Percentiles rank a stretch among this genome's conserved stretches.
These are phyloP conservation scores for Basidiobolus meristosporus DNA, from an alignment of 371 early-diverging fungal species.

Conservation along the genomic window DNA sequence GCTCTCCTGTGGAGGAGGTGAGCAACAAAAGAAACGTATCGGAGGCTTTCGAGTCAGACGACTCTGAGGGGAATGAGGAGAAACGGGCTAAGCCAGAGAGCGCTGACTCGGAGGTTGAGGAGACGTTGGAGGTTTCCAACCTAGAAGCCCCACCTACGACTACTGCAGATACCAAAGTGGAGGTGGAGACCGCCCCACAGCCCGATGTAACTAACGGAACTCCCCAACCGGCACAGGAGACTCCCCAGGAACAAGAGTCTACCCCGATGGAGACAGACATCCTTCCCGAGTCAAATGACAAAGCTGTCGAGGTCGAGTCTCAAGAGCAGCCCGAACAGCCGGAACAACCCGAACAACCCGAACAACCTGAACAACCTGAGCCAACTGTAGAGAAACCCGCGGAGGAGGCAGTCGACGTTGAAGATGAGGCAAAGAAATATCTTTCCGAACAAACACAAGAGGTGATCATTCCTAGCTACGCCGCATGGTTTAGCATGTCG, in stretches of 20 bases:
- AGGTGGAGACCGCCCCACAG: conserved; percentile 6
- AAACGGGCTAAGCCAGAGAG: conserved; percentile 1
- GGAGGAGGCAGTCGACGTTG: conserved; percentile 16
- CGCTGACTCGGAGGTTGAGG: background rate
- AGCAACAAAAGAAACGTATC: too few relatives aligned
- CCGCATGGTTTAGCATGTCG: conserved; percentile 86
- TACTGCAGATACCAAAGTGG: background rate
- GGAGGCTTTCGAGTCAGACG: conserved; percentile 3
- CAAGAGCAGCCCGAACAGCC: too few relatives aligned
- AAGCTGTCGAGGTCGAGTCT: too few relatives aligned
- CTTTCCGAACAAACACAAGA: conserved; percentile 52
- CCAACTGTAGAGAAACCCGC: conserved; percentile 6
- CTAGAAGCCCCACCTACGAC: too few relatives aligned
- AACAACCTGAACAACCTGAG: too few relatives aligned
- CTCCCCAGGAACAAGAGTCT: conserved; percentile 2
- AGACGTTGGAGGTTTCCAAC: background rate
- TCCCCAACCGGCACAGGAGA: conserved; percentile 18
- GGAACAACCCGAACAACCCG: too few relatives aligned
- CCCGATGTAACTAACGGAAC: conserved; percentile 19
- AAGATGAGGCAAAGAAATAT: conserved; percentile 50
- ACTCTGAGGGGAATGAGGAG: conserved; percentile 7
- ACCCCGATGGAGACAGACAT: conserved; percentile 18
- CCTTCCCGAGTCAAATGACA: conserved; percentile 8
- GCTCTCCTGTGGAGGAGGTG: too few relatives aligned
- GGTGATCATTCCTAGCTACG: conserved; percentile 62